phyloP scores from a whole-genome alignment of 1,139 yeast species.

The Arxiozyma telluris region DNA sequence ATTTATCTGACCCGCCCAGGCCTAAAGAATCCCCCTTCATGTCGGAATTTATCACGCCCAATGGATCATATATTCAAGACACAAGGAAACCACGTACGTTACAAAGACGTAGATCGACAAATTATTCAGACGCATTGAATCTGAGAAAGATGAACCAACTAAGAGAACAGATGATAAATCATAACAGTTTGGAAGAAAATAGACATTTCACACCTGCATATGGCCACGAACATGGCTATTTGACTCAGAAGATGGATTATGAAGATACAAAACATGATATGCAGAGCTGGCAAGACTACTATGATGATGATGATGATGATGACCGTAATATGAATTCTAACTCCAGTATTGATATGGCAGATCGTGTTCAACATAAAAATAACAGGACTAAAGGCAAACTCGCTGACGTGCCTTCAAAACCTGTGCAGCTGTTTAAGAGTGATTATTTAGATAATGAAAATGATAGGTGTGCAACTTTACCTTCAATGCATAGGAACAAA shows the following conservation, averaged over 20 bases:
- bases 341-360: slow-evolving; percentile 12
- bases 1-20: slow-evolving; percentile 24
- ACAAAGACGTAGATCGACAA: slow-evolving; percentile 19
- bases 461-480: neutral
- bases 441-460: slow-evolving; percentile 2
- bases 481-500: neutral
- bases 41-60: slow-evolving; percentile 8
- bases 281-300: slow-evolving; percentile 8
- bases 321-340: neutral
- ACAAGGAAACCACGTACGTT: neutral
- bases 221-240: neutral
- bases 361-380: slow-evolving; percentile 7
- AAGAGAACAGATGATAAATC: neutral
- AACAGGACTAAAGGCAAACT: neutral
- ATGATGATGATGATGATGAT: too few relatives aligned
- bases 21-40: slow-evolving; percentile 19
- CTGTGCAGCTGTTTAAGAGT: neutral
- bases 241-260: slow-evolving; percentile 9
- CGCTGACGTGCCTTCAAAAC: neutral
- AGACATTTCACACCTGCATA: neutral
- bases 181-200: neutral
- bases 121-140: slow-evolving; percentile 18
- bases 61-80: neutral
- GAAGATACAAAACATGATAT: slow-evolving; percentile 15
- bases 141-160: slow-evolving; percentile 4